Conservation (phyloP, 495 filamentous ascomycete genomes). For the Neurospora sp. region DNA sequence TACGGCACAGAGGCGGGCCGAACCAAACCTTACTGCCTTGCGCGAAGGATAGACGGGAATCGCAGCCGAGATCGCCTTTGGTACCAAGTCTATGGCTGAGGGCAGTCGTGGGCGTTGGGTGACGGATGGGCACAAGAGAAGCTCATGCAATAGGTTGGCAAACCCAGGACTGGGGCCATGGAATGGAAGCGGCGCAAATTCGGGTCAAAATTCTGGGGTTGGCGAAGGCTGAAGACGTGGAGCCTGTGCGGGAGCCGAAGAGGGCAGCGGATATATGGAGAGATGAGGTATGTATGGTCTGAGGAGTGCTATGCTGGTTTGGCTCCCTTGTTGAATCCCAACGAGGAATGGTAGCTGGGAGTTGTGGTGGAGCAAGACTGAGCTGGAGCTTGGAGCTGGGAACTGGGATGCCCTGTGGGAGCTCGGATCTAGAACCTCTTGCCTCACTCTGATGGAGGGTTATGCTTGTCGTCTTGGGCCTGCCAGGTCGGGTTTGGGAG, state of each 20-base stretch:
- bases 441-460: background rate
- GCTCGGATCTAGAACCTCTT: background rate
- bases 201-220: background rate
- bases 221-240: constrained; percentile 1
- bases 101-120: background rate
- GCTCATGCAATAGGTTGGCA: background rate
- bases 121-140: background rate
- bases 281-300: background rate
- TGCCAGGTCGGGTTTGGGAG: background rate
- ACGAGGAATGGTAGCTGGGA: background rate
- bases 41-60: background rate
- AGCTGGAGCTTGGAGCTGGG: background rate
- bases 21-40: background rate
- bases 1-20: background rate
- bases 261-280: background rate
- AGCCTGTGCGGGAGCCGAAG: background rate
- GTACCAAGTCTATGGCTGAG: background rate
- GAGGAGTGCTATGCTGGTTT: background rate
- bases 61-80: background rate
- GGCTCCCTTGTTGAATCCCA: background rate
- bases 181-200: background rate
- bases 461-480: background rate
- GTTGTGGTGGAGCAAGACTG: background rate
- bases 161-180: constrained; percentile 11
- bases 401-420: background rate